Percentiles rank a stretch among this genome's conserved stretches.
These are phyloP conservation scores for Pseudognaphalium luteoalbum DNA, from an alignment of 129 eudicot genomes.

Conservation along the genomic window DNA sequence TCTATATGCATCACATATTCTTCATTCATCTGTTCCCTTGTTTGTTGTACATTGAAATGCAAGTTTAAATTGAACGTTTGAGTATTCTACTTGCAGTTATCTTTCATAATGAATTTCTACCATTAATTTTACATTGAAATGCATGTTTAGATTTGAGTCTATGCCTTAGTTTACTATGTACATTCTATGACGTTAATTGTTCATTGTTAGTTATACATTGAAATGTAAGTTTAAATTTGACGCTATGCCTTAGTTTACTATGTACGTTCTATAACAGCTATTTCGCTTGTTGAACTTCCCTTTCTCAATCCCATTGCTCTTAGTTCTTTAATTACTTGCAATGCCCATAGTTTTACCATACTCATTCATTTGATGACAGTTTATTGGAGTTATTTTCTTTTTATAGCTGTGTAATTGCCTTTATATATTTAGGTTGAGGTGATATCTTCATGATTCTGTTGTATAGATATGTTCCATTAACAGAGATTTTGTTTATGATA, in stretches of 20 bases:
- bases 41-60: not conserved
- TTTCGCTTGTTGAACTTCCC: conserved; percentile 9
- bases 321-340: conserved; percentile 7
- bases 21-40: not conserved
- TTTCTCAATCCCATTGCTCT: not conserved
- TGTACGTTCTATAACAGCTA: conserved; percentile 7
- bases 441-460: conserved; percentile 1
- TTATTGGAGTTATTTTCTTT: not conserved
- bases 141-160: too few species aligned
- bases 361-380: not conserved
- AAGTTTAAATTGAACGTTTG: conserved; percentile 4
- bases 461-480: conserved; percentile 7
- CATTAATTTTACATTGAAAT: too few species aligned
- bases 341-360: not conserved
- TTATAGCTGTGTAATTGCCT: not conserved
- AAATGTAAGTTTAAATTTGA: not conserved
- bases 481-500: not conserved
- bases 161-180: too few species aligned
- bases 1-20: conserved; percentile 1
- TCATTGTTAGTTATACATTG: too few species aligned
- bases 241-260: not conserved
- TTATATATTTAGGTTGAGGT: not conserved
- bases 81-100: conserved; percentile 2
- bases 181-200: too few species aligned
- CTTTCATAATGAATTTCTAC: too few species aligned